These are phyloP conservation scores for Podospora australis DNA, from an alignment of 495 filamentous ascomycete genomes.

Conservation along the genomic window DNA sequence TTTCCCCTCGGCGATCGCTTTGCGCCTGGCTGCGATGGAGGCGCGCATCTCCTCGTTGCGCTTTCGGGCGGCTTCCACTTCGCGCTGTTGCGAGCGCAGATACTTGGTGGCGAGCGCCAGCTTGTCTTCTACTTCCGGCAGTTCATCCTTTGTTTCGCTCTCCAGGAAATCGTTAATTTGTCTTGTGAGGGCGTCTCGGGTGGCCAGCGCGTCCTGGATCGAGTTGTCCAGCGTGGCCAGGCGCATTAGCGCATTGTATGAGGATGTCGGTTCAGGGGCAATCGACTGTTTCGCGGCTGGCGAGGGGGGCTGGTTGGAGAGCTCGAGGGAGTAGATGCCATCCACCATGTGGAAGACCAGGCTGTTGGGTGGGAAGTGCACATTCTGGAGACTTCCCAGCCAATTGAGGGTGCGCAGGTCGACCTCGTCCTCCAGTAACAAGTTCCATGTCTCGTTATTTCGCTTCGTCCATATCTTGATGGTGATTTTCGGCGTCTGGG, in stretches of 20 bases:
- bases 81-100: slow-evolving; percentile 56
- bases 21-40: slow-evolving; percentile 58
- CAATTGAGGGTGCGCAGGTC: slow-evolving; percentile 69
- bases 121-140: slow-evolving; percentile 59
- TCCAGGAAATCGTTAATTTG: slow-evolving; percentile 73
- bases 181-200: slow-evolving; percentile 61
- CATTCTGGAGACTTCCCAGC: slow-evolving; percentile 70
- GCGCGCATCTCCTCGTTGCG: slow-evolving; percentile 56
- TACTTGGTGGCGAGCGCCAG: slow-evolving; percentile 52
- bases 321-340: slow-evolving; percentile 70
- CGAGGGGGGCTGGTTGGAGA: slow-evolving; percentile 38
- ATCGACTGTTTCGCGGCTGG: slow-evolving; percentile 45
- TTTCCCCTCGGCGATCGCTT: slow-evolving; percentile 59
- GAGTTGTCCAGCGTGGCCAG: slow-evolving; percentile 86
- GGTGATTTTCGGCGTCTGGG: slow-evolving; percentile 55
- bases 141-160: slow-evolving; percentile 38
- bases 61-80: slow-evolving; percentile 52
- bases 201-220: slow-evolving; percentile 82
- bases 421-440: slow-evolving; percentile 67
- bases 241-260: slow-evolving; percentile 86
- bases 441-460: slow-evolving; percentile 49
- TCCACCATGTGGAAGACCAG: slow-evolving; percentile 83
- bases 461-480: slow-evolving; percentile 75
- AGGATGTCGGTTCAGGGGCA: slow-evolving; percentile 53
- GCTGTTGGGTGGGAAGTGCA: slow-evolving; percentile 77